Evolutionary conservation across 192 early-diverging fungal genomes (phyloP).

Genomic region (Coemansia sp.): DNA sequence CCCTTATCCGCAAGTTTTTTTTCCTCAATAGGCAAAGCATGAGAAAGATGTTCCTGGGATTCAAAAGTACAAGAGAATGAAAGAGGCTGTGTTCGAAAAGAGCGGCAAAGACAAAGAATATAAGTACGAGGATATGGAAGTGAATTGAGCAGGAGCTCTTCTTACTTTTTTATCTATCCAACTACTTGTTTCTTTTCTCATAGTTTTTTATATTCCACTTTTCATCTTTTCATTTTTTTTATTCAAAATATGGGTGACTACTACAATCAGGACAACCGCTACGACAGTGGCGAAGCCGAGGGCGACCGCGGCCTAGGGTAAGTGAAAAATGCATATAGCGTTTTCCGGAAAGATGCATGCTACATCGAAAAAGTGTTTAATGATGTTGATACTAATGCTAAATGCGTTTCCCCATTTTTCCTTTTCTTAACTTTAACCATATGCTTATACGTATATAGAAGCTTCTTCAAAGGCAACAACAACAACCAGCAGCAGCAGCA

Average conservation of each 20-base stretch:
- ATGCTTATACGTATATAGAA: neutral
- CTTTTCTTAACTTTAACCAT: too few relatives aligned
- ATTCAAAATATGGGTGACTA: constrained; percentile 12
- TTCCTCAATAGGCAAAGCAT: neutral
- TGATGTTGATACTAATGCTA: too few relatives aligned
- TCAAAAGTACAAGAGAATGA: neutral
- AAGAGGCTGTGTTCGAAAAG: neutral
- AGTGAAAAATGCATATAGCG: neutral
- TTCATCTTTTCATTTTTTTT: neutral
- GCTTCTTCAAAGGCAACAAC: constrained; percentile 23
- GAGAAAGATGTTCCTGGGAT: neutral
- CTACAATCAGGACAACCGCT: constrained; percentile 17
- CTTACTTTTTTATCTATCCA: neutral
- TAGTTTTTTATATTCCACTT: neutral
- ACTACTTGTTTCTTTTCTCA: neutral
- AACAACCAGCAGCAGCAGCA: constrained; percentile 23
- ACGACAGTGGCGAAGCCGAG: constrained; percentile 16
- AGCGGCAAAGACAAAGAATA: neutral
- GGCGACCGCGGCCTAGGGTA: constrained; percentile 37
- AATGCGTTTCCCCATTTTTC: too few relatives aligned
- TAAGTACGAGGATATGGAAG: neutral
- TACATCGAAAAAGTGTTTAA: too few relatives aligned
- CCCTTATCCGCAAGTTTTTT: neutral
- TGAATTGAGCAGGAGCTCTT: too few relatives aligned
- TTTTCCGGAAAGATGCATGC: too few relatives aligned